A percentile compares a stretch with the other conserved stretches of the same genome.
Evolutionary conservation across 345 rosid genomes (phyloP).

Genomic region (Acer saccharum): DNA sequence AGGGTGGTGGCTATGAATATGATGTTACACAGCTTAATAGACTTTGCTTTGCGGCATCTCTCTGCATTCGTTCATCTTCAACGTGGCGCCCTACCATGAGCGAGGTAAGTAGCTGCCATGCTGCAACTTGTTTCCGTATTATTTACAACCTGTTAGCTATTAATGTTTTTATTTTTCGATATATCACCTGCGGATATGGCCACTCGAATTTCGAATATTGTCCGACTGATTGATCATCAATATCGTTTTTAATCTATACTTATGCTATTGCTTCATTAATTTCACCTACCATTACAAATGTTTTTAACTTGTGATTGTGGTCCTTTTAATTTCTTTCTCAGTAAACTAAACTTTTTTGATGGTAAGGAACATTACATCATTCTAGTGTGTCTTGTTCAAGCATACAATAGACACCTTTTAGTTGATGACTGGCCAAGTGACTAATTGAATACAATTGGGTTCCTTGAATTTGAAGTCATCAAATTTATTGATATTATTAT

Average conservation of each 20-base stretch:
- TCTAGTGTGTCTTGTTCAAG: conserved; percentile 24
- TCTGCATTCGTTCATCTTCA: conserved; percentile 79
- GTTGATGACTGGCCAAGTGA: conserved; percentile 21
- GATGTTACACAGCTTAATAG: conserved; percentile 59
- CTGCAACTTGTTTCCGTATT: conserved; percentile 3
- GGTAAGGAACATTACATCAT: conserved; percentile 30
- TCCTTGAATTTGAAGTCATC: not conserved
- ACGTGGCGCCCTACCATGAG: conserved; percentile 86
- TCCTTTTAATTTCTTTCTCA: not conserved
- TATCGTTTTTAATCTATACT: not conserved
- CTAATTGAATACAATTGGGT: conserved; percentile 9
- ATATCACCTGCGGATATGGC: too few relatives aligned
- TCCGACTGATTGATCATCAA: too few relatives aligned
- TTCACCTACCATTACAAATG: not conserved
- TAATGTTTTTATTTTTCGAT: too few relatives aligned
- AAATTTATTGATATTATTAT: not conserved
- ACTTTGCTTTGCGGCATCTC: conserved; percentile 81
- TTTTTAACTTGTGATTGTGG: not conserved
- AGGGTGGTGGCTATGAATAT: conserved; percentile 39
- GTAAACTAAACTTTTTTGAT: conserved; percentile 1
- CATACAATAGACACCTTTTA: conserved; percentile 7
- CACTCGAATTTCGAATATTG: too few relatives aligned
- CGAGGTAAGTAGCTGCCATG: conserved; percentile 49
- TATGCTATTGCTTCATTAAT: not conserved
- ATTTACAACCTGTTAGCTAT: not conserved